phyloP scores from a whole-genome alignment of 139 green algal species.

The Tetradesmus obliquus region DNA sequence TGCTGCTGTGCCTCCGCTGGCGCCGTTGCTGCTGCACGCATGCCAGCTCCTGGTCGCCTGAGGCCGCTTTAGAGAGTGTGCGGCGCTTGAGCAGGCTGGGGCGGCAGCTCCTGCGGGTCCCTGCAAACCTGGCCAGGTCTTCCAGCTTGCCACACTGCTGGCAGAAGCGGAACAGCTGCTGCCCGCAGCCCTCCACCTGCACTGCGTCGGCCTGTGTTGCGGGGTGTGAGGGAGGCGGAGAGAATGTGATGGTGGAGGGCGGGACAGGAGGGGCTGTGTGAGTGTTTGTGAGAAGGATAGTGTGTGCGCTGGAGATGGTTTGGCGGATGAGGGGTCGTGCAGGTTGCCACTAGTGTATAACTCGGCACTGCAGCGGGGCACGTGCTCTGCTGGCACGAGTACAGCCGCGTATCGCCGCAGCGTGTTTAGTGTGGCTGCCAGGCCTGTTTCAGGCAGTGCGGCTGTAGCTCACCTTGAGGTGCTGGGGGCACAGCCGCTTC shows the following conservation, averaged over 20 bases:
- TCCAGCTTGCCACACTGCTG: constrained; percentile 19
- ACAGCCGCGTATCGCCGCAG: no score
- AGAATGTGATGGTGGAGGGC: neutral
- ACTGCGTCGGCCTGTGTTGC: neutral
- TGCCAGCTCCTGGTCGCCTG: no score
- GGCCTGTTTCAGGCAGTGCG: neutral
- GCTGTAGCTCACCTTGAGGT: neutral
- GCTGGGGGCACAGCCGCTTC: neutral
- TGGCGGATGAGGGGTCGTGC: neutral
- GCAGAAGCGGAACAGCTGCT: constrained; percentile 18
- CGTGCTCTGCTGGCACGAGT: no score
- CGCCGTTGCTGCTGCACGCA: no score
- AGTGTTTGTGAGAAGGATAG: neutral
- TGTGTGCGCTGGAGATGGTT: neutral
- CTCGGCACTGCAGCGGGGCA: no score
- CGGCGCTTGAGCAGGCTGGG: no score
- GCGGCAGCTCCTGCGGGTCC: no score
- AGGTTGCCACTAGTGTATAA: no score
- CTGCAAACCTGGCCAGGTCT: neutral
- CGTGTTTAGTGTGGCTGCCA: no score
- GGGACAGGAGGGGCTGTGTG: neutral
- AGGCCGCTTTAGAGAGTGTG: no score
- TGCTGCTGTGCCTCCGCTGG: no score
- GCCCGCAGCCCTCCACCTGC: neutral
- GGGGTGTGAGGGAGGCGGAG: neutral